Evolutionary conservation across 495 filamentous ascomycete species (phyloP), one percentile per base, ranked within the genome.

Genomic region (Glonium stellatum): DNA sequence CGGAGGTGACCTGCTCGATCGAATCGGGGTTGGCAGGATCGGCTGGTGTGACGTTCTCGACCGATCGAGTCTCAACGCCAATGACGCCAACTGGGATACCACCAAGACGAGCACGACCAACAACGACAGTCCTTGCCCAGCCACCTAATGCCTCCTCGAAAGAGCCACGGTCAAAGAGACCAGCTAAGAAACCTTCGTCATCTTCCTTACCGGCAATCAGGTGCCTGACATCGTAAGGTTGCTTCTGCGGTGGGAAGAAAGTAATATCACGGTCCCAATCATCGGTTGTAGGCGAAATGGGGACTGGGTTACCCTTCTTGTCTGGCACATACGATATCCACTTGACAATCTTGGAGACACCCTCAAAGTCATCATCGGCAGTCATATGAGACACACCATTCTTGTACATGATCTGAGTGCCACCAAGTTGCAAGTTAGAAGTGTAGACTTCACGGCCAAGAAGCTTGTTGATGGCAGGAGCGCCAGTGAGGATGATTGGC

Each of bases 341-440:
- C 67, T 95, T 86, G 31, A 97, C 87, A 70, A 98, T 97, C 84
- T 96, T 95, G 75, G 88, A 86, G 13, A 98, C 90, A 81, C 93
- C 93, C 62, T 90, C 90, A 60, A 97, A 97, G 79, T 98, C 93
- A 71, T 98, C 93, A 68, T 85, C 88, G 70, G 93, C 93, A 61
- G 92, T 97, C 87, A 97, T 88, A 78, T 98, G 93, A 9, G 95
- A 97, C 25, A 98, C 95, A 82, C 93, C 93, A 71, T 98, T 98
- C 78, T 87, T 92, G 83, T 98, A 97, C 93, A 98, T 98, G 81
- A 98, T 98, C 77, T 98, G 93, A 42, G 93, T 97, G 67, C 93
- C 93, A 84, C 93, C 93, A 62, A 98, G 88, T 79, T 98, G 93
- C 62, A 98, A 75, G 81, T 98, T 98, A 36, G 93, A 97, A 48